Percentiles rank a stretch among this genome's conserved stretches.
phyloP scores from a whole-genome alignment of 129 eudicot genomes.

The sunflower (Helianthus annuus) region HanXRQr2.0-SUNRISE NC_035448.2:196085393-196085892 shows the following conservation, averaged over 20 bases:
- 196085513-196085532: background rate
- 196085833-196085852: slow-evolving; percentile 2
- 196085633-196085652: slow-evolving; percentile 59
- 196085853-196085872: slow-evolving; percentile 9
- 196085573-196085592: slow-evolving; percentile 80
- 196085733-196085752: background rate
- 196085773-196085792: background rate
- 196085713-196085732: slow-evolving; percentile 30
- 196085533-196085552: slow-evolving; percentile 9
- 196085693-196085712: slow-evolving; percentile 56
- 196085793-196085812: background rate
- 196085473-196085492: background rate
- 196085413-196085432: background rate
- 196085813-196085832: background rate
- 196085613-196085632: slow-evolving; percentile 46
- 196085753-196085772: slow-evolving; percentile 10
- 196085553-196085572: slow-evolving; percentile 31
- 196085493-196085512: background rate
- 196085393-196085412: background rate
- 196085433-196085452: background rate
- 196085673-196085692: slow-evolving; percentile 54
- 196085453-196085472: background rate
- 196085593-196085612: slow-evolving; percentile 46
- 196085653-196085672: slow-evolving; percentile 60
- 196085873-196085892: slow-evolving; percentile 22